Evolutionary conservation across 2,329 filamentous ascomycete genomes (phyloP).

Genomic region (Penicillium hesseltinei): DNA sequence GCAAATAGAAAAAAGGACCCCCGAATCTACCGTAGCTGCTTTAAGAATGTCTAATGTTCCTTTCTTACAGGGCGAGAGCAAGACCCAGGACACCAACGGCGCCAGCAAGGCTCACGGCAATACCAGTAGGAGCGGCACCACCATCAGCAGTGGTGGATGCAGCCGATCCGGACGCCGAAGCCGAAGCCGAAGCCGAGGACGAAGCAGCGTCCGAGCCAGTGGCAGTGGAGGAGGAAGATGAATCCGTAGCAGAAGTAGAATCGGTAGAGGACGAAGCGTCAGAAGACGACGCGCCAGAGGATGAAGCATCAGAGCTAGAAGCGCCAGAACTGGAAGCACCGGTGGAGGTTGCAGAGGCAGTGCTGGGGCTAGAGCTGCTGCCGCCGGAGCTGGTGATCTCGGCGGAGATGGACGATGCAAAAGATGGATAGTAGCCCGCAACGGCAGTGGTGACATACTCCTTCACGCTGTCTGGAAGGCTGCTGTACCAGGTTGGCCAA

Average conservation of each 20-base stretch:
- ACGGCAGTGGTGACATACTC: slow-evolving; percentile 15
- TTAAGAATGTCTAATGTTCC: not conserved
- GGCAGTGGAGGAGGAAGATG: slow-evolving; percentile 2
- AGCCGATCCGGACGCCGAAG: slow-evolving; percentile 6
- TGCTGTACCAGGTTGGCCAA: slow-evolving; percentile 21
- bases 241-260: not conserved
- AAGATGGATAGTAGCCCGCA: slow-evolving; percentile 5
- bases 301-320: not conserved
- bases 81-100: slow-evolving; percentile 20
- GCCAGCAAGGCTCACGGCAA: slow-evolving; percentile 17
- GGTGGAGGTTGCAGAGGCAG: not conserved
- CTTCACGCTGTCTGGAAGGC: slow-evolving; percentile 15
- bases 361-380: not conserved
- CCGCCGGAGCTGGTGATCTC: not conserved
- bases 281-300: not conserved
- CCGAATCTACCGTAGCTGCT: not conserved
- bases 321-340: not conserved
- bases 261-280: not conserved
- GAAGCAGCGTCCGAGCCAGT: slow-evolving; percentile 2
- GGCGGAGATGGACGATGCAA: not conserved
- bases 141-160: slow-evolving; percentile 12
- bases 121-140: slow-evolving; percentile 16
- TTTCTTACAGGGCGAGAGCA: slow-evolving; percentile 16
- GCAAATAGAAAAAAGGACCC: not conserved
- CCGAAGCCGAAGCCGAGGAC: slow-evolving; percentile 1